These are phyloP conservation scores for Pseudovirgaria hyperparasitica DNA, from an alignment of 2,329 filamentous ascomycete genomes.

Conservation along the genomic window DNA sequence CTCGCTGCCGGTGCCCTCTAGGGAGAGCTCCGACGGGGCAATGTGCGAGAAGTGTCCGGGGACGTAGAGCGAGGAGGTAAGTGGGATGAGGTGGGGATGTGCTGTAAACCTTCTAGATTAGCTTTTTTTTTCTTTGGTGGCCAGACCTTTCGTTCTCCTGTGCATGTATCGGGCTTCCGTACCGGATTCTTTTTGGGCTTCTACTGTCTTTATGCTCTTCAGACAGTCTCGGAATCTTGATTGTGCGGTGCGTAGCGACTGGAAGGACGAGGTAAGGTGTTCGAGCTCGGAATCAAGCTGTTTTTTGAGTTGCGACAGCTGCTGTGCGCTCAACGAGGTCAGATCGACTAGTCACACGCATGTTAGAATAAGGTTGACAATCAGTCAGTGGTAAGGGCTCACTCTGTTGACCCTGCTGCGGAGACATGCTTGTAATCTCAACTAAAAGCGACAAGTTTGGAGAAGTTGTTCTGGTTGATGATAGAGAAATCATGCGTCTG, in stretches of 20 bases:
- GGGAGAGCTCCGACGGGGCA: no score
- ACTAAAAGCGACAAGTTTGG: no score
- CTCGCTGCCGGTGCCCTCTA: conserved; percentile 8
- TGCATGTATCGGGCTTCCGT: background rate
- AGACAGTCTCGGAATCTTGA: conserved; percentile 87
- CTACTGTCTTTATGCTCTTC: conserved; percentile 54
- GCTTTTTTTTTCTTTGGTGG: conserved; percentile 17
- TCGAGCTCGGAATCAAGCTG: conserved; percentile 94
- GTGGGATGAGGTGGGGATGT: conserved; percentile 71
- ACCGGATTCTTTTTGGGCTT: conserved; percentile 24
- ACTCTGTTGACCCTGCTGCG: no score
- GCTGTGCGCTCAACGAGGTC: conserved; percentile 65
- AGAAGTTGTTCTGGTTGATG: no score
- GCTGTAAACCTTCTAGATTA: conserved; percentile 31
- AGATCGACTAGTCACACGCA: no score
- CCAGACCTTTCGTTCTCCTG: conserved; percentile 9
- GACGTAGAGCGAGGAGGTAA: conserved; percentile 92
- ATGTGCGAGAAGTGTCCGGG: conserved; percentile 55
- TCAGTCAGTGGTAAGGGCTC: no score
- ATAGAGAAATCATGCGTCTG: no score
- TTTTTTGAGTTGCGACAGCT: conserved; percentile 85
- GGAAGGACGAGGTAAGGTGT: conserved; percentile 81
- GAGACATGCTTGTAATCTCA: no score
- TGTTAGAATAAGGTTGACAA: background rate
- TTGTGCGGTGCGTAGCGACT: conserved; percentile 80